These are phyloP conservation scores for Arbutus unedo DNA, from an alignment of 148 eudicot genomes.

Conservation along the genomic window DNA sequence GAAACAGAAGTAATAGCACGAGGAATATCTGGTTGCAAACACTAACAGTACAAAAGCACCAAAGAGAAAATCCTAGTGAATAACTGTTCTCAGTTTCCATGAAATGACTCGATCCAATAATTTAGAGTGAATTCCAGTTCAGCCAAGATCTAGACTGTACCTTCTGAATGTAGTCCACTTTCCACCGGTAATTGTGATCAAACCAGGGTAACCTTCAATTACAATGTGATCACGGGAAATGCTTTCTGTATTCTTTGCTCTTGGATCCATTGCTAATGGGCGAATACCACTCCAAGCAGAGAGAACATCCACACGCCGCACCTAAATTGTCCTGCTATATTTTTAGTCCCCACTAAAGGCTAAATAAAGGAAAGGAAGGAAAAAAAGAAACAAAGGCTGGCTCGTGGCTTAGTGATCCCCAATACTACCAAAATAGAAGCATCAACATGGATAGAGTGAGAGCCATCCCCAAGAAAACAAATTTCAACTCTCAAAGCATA, in stretches of 20 bases:
- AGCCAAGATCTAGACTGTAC: constrained; percentile 22
- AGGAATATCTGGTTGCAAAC: no score
- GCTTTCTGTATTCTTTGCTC: constrained; percentile 86
- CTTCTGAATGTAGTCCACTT: constrained; percentile 99
- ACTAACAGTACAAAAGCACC: no score
- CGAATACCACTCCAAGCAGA: constrained; percentile 99
- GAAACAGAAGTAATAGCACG: not conserved
- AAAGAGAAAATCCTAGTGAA: no score
- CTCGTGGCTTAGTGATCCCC: not conserved
- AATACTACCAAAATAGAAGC: not conserved
- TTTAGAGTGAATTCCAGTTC: no score
- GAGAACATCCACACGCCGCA: constrained; percentile 88
- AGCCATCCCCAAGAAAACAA: no score
- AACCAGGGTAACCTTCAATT: constrained; percentile 85
- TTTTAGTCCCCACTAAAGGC: not conserved
- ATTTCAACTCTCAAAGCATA: no score
- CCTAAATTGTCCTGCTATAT: constrained; percentile 36
- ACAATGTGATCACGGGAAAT: constrained; percentile 96
- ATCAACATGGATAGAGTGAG: not conserved
- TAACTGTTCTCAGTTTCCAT: no score
- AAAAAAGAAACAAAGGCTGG: constrained; percentile 4
- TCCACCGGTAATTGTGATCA: constrained; percentile 98
- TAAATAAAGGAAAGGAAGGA: not conserved
- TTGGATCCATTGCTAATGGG: constrained; percentile 94
- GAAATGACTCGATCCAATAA: no score